Evolutionary conservation across 768 basidiomycete species (phyloP), one percentile per base, ranked within the genome.

Genomic region (Chalciporus piperatus): DNA sequence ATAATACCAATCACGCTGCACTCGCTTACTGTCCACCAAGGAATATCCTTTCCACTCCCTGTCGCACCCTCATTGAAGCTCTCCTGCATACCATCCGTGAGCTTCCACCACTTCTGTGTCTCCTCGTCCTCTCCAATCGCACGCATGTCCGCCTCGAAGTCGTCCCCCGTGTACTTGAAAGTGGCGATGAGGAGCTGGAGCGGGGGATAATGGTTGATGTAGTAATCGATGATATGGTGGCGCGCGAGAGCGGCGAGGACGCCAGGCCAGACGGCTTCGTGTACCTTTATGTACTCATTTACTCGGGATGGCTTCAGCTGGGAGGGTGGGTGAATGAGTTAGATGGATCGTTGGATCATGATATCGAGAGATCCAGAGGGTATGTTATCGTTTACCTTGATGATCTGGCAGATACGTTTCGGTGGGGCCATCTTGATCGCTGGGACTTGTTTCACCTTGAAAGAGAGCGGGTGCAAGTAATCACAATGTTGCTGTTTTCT

Each of bases 71-170:
- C 74, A n/a, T 83, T 74, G 39, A 90, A 81, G 60, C 82, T 86
- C 66, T 85, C 81, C 68, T 92, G 89, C 87, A 91, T 87, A 4
- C 61, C 72, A 64, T 89, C 89, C 0, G 87, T 90, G 40, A 89
- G 64, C 58, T 74, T 70, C 89, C 89, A 90, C 89, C 89, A 91
- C 52, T 77, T 65, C 64, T 76, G 77, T n/a, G 87, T 91, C 61
- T 84, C 82, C 14, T 79, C 73, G 62, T 88, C 85, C 16, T 80
- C 78, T 3, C 76, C 83, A 25, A 89, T 75, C 19, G 63, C 72
- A 32, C 70, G 73, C 87, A 90, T 89, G 59, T 90, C 89, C 13
- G 55, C 71, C 38, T 77, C 80, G 35, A 79, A 89, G 57, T 91
- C 79, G 3, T 70, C 52, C 0, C 88, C 89, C 0, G 74, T 80